Evolutionary conservation across 2,329 filamentous ascomycete species (phyloP).

Genomic region (Diaporthe batatas): DNA sequence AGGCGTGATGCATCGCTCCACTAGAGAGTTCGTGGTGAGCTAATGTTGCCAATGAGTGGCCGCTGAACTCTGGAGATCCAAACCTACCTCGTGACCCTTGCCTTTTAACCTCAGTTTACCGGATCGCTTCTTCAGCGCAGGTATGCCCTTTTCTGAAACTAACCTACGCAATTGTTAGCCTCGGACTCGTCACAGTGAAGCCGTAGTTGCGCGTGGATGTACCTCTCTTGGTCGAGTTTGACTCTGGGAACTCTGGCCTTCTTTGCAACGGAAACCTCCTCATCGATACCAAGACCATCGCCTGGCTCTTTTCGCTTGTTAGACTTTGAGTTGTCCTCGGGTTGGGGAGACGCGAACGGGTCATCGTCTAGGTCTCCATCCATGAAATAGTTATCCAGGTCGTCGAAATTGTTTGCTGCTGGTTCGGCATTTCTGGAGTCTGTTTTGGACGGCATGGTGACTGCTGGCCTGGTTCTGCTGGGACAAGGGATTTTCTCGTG

Average conservation of each 20-base stretch:
- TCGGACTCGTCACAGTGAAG: background rate
- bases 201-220: slow-evolving; percentile 37
- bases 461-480: background rate
- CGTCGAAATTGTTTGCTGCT: slow-evolving; percentile 66
- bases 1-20: slow-evolving; percentile 87
- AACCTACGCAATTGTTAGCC: slow-evolving; percentile 65
- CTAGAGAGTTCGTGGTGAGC: slow-evolving; percentile 54
- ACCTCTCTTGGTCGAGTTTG: slow-evolving; percentile 89
- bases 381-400: slow-evolving; percentile 82
- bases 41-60: background rate
- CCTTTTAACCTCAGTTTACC: slow-evolving; percentile 85
- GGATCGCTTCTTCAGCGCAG: slow-evolving; percentile 80
- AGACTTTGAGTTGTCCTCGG: slow-evolving; percentile 55
- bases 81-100: slow-evolving; percentile 86
- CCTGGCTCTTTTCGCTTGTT: slow-evolving; percentile 65
- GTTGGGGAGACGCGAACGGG: slow-evolving; percentile 62
- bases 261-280: slow-evolving; percentile 86
- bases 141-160: slow-evolving; percentile 86
- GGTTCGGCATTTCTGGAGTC: slow-evolving; percentile 23
- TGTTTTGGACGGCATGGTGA: slow-evolving; percentile 39
- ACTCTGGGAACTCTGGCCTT: slow-evolving; percentile 78
- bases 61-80: slow-evolving; percentile 38
- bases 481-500: background rate
- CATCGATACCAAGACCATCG: slow-evolving; percentile 79
- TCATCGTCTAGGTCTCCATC: slow-evolving; percentile 63